Conservation (phyloP, 2,329 filamentous ascomycete species). For the Aureobasidium sp. region DNA sequence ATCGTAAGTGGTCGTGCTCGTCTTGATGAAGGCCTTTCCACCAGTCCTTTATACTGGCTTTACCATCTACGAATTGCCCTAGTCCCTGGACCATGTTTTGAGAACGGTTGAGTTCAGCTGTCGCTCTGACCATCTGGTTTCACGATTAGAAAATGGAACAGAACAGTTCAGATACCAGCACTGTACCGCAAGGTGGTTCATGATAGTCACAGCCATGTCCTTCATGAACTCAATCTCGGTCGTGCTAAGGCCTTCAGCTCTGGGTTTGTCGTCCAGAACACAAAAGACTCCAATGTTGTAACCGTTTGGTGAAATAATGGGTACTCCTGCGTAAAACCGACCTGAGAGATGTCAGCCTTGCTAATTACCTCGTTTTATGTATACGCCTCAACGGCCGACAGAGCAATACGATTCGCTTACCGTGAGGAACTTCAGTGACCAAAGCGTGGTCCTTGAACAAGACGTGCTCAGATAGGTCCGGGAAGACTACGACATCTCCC, state of each 20-base stretch:
- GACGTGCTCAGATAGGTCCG: conserved; percentile 25
- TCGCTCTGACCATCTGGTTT: conserved; percentile 24
- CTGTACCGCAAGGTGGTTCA: conserved; percentile 23
- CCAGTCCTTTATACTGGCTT: conserved; percentile 10
- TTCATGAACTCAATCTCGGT: conserved; percentile 22
- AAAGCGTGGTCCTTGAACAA: conserved; percentile 26
- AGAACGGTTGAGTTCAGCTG: conserved; percentile 23
- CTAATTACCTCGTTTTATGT: too few relatives aligned
- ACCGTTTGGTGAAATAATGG: conserved; percentile 25
- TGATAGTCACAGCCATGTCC: conserved; percentile 23
- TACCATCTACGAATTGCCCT: conserved; percentile 19
- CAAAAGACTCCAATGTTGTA: conserved; percentile 28
- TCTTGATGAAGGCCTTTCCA: not conserved
- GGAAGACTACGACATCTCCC: conserved; percentile 15
- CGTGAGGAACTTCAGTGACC: conserved; percentile 19
- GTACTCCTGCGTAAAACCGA: conserved; percentile 28
- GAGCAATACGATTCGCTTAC: not conserved
- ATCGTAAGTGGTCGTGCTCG: not conserved
- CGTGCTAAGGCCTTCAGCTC: conserved; percentile 17
- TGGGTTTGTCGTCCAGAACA: conserved; percentile 24
- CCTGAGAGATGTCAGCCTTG: conserved; percentile 15
- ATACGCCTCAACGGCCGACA: too few relatives aligned
- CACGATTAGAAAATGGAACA: not conserved
- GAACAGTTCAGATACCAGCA: too few relatives aligned
- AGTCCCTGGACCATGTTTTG: conserved; percentile 19